A percentile compares a stretch with the other conserved stretches of the same genome.
Conservation (phyloP, 164 flowering plant genomes). For the Piper betle region DNA sequence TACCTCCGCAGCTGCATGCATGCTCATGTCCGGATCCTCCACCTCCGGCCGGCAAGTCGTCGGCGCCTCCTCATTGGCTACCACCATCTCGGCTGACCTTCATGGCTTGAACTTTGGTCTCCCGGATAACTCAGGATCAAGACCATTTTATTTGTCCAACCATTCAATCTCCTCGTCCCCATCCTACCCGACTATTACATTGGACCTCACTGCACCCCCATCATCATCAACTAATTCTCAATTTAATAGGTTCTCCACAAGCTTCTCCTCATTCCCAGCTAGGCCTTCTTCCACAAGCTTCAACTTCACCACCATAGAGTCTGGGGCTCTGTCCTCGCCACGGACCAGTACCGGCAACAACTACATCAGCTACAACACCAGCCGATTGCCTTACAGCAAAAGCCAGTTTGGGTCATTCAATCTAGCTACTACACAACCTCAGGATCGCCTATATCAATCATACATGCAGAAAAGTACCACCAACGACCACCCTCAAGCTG, state of each 20-base stretch:
- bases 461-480: slow-evolving; percentile 24
- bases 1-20: slow-evolving; percentile 84
- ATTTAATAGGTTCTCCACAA: background rate
- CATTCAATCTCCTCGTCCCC: slow-evolving; percentile 43
- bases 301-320: slow-evolving; percentile 45
- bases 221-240: slow-evolving; percentile 22
- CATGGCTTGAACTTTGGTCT: slow-evolving; percentile 51
- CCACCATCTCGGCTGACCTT: slow-evolving; percentile 19
- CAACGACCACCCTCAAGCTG: slow-evolving; percentile 8
- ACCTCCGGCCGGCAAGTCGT: slow-evolving; percentile 9
- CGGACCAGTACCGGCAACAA: slow-evolving; percentile 15
- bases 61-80: background rate
- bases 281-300: slow-evolving; percentile 39
- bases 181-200: slow-evolving; percentile 68
- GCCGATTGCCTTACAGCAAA: slow-evolving; percentile 20
- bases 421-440: slow-evolving; percentile 14
- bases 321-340: slow-evolving; percentile 22
- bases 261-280: slow-evolving; percentile 4
- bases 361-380: slow-evolving; percentile 17
- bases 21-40: slow-evolving; percentile 67
- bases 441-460: slow-evolving; percentile 36
- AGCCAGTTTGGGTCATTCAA: slow-evolving; percentile 18
- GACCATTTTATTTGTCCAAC: slow-evolving; percentile 43
- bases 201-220: slow-evolving; percentile 68
- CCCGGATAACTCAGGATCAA: slow-evolving; percentile 35